These are phyloP conservation scores for Globisporangium lucens DNA, from an alignment of 352 stramenopile species.

Conservation along the genomic window DNA sequence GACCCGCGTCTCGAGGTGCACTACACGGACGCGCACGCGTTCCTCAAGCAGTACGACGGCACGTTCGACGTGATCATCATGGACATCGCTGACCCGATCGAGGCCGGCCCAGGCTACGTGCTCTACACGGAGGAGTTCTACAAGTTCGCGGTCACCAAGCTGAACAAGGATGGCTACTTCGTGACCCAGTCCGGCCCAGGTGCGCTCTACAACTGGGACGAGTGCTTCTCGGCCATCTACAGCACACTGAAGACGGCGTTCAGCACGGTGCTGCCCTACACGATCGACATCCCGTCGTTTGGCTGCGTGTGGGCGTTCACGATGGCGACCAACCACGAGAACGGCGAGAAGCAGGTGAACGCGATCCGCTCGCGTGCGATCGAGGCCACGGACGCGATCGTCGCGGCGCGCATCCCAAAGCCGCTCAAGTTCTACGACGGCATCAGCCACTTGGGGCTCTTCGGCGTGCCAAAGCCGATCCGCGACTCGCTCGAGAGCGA, in stretches of 20 bases:
- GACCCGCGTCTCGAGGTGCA: constrained; percentile 91
- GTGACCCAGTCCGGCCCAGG: constrained; percentile 92
- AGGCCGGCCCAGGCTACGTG: constrained; percentile 91
- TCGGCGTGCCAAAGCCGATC: constrained; percentile 90
- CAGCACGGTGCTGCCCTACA: constrained; percentile 91
- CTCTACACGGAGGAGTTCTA: constrained; percentile 91
- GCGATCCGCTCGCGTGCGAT: constrained; percentile 52
- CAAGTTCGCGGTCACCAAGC: constrained; percentile 80
- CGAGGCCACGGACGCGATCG: constrained; percentile 60
- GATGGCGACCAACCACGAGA: constrained; percentile 82
- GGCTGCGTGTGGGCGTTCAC: constrained; percentile 94
- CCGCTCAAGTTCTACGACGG: constrained; percentile 92
- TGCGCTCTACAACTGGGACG: constrained; percentile 86
- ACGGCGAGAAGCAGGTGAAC: constrained; percentile 43
- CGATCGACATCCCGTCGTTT: constrained; percentile 92
- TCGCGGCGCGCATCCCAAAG: constrained; percentile 55
- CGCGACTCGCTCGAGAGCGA: constrained; percentile 85
- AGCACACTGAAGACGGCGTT: constrained; percentile 92
- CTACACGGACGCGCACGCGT: constrained; percentile 89
- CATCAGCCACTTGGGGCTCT: constrained; percentile 86
- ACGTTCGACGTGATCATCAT: constrained; percentile 95
- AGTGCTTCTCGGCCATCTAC: constrained; percentile 94
- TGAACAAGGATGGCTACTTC: constrained; percentile 88
- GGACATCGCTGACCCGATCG: constrained; percentile 94
- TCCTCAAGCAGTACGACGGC: constrained; percentile 81